phyloP scores from a whole-genome alignment of 805 yeast genomes.

The Saccharomycopsis amapae region DNA sequence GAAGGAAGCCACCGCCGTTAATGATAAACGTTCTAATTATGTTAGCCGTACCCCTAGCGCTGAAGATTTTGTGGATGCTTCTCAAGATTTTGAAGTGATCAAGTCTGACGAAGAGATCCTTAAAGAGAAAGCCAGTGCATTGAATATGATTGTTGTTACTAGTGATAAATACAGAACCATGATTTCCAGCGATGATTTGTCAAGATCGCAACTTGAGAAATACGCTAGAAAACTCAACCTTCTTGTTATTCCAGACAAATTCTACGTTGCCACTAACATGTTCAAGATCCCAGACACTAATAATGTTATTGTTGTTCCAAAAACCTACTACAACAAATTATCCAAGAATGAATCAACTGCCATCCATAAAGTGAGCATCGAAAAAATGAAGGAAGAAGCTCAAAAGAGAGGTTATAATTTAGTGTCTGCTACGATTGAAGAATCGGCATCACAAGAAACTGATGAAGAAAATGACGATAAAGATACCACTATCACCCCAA shows the following conservation, averaged over 20 bases:
- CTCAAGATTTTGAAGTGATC: slow-evolving; percentile 18
- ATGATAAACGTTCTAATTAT: no score
- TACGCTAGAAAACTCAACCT: slow-evolving; percentile 42
- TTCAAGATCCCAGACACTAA: slow-evolving; percentile 46
- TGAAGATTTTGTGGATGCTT: slow-evolving; percentile 17
- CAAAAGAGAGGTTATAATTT: slow-evolving; percentile 38
- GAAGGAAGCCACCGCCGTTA: neutral
- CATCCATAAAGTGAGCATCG: slow-evolving; percentile 40
- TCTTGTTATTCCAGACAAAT: slow-evolving; percentile 49
- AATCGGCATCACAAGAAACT: neutral
- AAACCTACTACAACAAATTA: slow-evolving; percentile 54
- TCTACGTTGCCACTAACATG: slow-evolving; percentile 57
- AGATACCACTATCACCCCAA: neutral
- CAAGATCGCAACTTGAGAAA: slow-evolving; percentile 28
- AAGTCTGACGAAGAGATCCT: slow-evolving; percentile 12
- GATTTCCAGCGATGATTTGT: slow-evolving; percentile 10
- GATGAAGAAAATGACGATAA: neutral
- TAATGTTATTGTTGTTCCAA: slow-evolving; percentile 57
- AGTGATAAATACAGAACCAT: slow-evolving; percentile 33
- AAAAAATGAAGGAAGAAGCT: slow-evolving; percentile 38
- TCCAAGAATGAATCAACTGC: slow-evolving; percentile 38
- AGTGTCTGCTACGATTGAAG: slow-evolving; percentile 1
- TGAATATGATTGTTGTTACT: slow-evolving; percentile 39
- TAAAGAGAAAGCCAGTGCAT: slow-evolving; percentile 30
- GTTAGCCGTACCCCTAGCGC: slow-evolving; percentile 1